A percentile compares a stretch with the other conserved stretches of the same genome.
Conservation (phyloP, 2,329 filamentous ascomycete genomes). For the Zarea fungicola region DNA sequence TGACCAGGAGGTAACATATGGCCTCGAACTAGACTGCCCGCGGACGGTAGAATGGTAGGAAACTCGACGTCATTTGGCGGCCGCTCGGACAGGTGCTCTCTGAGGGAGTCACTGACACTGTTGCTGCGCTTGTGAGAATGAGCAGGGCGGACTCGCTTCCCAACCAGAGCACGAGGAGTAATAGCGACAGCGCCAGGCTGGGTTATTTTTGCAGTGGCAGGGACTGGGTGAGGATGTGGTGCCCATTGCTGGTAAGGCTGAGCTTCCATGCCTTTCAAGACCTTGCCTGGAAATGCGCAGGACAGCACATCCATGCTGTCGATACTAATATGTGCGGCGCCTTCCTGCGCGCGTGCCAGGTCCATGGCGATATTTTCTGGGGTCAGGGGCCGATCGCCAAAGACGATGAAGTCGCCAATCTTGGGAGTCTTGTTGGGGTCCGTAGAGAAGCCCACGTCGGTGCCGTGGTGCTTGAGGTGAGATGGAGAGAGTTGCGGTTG, state of each 20-base stretch:
- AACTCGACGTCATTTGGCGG: conserved; percentile 52
- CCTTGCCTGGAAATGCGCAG: conserved; percentile 57
- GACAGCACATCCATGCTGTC: conserved; percentile 57
- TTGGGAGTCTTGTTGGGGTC: conserved; percentile 43
- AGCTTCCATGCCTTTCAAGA: conserved; percentile 33
- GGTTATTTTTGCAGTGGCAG: conserved; percentile 34
- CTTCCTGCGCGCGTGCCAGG: conserved; percentile 19
- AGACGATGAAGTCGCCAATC: conserved; percentile 40
- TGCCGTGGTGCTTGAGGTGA: conserved; percentile 16
- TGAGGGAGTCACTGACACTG: conserved; percentile 78
- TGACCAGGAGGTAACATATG: conserved; percentile 78
- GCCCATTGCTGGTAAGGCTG: conserved; percentile 39
- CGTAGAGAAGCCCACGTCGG: conserved; percentile 37
- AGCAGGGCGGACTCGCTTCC: conserved; percentile 53
- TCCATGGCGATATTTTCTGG: conserved; percentile 33
- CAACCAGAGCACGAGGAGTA: conserved; percentile 52
- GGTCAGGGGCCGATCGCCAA: conserved; percentile 42
- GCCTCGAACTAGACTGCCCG: conserved; percentile 81
- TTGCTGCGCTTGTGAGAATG: conserved; percentile 74
- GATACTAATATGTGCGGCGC: conserved; percentile 52
- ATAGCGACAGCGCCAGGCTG: conserved; percentile 48
- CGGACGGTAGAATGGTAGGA: conserved; percentile 60
- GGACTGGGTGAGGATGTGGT: conserved; percentile 43
- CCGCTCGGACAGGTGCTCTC: conserved; percentile 58
- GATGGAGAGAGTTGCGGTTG: conserved; percentile 37